Evolutionary conservation across 306 rosid species (phyloP).

Genomic region (Bauhinia variegata): DNA sequence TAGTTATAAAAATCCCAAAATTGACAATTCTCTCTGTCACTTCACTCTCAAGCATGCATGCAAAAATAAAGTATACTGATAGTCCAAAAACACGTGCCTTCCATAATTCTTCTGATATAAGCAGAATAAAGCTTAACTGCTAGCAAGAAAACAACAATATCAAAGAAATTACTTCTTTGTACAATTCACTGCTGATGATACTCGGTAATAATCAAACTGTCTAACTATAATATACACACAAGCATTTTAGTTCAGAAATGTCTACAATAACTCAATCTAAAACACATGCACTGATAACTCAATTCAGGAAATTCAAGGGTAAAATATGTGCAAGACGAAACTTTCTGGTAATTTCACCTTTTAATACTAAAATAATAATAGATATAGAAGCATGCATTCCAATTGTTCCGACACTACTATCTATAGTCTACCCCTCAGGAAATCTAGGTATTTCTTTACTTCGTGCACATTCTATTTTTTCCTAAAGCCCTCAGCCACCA

Average conservation of each 20-base stretch:
- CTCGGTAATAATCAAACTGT: constrained; percentile 1
- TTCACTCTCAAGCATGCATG: constrained; percentile 5
- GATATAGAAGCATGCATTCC: no score
- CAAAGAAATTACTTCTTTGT: not conserved
- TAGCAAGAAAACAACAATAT: constrained; percentile 11
- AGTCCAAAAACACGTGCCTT: constrained; percentile 25
- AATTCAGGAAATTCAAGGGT: no score
- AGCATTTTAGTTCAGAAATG: not conserved
- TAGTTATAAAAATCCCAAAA: constrained; percentile 11
- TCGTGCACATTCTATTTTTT: no score
- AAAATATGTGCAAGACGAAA: no score
- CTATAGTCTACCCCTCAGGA: no score
- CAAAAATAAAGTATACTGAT: not conserved
- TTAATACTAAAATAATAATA: not conserved
- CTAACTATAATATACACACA: constrained; percentile 22
- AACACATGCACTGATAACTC: no score
- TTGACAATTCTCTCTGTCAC: not conserved
- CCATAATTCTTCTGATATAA: constrained; percentile 21
- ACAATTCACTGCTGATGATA: constrained; percentile 20
- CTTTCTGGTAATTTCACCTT: no score
- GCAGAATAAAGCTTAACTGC: constrained; percentile 15
- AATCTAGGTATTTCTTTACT: no score
- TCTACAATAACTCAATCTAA: no score
- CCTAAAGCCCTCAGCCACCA: not conserved
- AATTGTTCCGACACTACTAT: no score